These are phyloP conservation scores for Gastrodia elata DNA, from an alignment of 106 monocot genomes.

Conservation along the genomic window DNA sequence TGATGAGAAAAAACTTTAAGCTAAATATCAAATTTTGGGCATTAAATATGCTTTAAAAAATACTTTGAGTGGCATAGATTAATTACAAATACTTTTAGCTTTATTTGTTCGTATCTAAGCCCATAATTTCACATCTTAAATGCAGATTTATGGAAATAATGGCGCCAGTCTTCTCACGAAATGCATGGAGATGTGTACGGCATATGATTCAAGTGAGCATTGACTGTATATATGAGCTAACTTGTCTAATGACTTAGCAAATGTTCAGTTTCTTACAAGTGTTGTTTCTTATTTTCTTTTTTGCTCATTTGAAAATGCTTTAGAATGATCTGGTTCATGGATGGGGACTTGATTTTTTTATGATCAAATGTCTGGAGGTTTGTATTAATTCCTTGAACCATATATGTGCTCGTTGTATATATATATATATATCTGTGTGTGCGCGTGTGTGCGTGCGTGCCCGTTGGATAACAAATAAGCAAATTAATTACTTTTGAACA, in stretches of 20 bases:
- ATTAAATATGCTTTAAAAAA: too few species aligned
- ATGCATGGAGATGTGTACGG: conserved; percentile 55
- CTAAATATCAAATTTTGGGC: too few species aligned
- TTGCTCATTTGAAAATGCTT: too few species aligned
- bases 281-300: too few species aligned
- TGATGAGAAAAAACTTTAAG: too few species aligned
- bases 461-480: too few species aligned
- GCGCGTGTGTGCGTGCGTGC: too few species aligned
- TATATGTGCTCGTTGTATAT: not conserved
- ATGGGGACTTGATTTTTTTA: conserved; percentile 47
- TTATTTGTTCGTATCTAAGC: not conserved
- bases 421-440: too few species aligned
- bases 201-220: conserved; percentile 41
- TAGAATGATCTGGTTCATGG: conserved; percentile 55
- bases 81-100: not conserved
- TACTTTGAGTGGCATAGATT: too few species aligned
- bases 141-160: conserved; percentile 41
- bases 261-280: not conserved
- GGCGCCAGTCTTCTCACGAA: conserved; percentile 47
- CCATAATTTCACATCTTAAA: not conserved
- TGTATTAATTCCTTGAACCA: not conserved
- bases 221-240: not conserved
- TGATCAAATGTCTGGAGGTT: conserved; percentile 52
- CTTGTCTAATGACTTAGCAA: not conserved
- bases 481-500: conserved; percentile 3